Evolutionary conservation across 768 basidiomycete species (phyloP).

Genomic region (Dioszegia aurantiaca): DNA sequence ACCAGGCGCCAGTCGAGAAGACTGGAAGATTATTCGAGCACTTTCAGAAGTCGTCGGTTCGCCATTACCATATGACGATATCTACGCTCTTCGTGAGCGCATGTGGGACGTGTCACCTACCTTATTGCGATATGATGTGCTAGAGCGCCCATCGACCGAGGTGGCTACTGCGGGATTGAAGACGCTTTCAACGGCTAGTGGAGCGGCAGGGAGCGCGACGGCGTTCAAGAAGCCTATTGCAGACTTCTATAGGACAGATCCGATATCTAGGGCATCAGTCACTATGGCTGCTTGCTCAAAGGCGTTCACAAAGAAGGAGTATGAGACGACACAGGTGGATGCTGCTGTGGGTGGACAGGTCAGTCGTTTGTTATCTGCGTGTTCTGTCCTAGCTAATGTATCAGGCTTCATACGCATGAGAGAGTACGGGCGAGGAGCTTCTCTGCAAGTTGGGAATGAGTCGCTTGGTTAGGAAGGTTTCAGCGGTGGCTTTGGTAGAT

Average conservation of each 20-base stretch:
- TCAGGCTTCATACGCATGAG: slow-evolving; percentile 10
- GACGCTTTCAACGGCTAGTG: slow-evolving; percentile 59
- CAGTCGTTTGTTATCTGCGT: slow-evolving; percentile 11
- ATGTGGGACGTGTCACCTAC: slow-evolving; percentile 96
- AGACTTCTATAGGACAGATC: slow-evolving; percentile 96
- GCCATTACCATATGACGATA: slow-evolving; percentile 85
- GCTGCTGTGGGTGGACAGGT: slow-evolving; percentile 38
- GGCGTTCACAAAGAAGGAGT: slow-evolving; percentile 66
- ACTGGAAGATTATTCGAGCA: slow-evolving; percentile 95
- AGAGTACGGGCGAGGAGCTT: not conserved
- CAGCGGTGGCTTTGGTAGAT: too few relatives aligned
- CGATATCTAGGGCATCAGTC: slow-evolving; percentile 86
- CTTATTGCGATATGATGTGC: slow-evolving; percentile 75
- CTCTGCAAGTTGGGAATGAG: too few relatives aligned
- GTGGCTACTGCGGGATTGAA: slow-evolving; percentile 71
- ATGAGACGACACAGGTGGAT: slow-evolving; percentile 33
- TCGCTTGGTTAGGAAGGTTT: too few relatives aligned
- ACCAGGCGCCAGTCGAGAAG: slow-evolving; percentile 92
- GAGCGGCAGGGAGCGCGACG: slow-evolving; percentile 43
- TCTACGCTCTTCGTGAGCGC: slow-evolving; percentile 76
- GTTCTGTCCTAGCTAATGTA: not conserved
- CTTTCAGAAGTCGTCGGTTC: slow-evolving; percentile 79
- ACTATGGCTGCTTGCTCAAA: slow-evolving; percentile 94
- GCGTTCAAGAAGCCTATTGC: slow-evolving; percentile 74
- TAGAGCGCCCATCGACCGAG: slow-evolving; percentile 72